Percentiles rank a stretch among this genome's conserved stretches.
Conservation (phyloP, 441 rosid species). For the Bocquillonia castaneifolia region DNA sequence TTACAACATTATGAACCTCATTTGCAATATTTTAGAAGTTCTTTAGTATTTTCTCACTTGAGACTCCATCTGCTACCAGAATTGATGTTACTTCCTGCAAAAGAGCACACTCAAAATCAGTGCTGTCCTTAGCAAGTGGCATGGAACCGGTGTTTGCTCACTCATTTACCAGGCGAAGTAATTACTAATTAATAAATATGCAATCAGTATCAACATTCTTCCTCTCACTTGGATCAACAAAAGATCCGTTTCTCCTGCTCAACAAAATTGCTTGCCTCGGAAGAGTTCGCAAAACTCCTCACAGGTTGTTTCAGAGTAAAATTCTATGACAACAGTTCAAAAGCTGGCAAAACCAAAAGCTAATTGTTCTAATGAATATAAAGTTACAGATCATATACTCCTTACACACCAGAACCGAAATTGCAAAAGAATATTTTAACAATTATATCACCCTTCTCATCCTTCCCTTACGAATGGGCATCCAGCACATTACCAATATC, state of each 20-base stretch:
- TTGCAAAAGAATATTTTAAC: too few relatives aligned
- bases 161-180: neutral
- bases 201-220: neutral
- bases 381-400: neutral
- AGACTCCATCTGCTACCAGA: conserved; percentile 69
- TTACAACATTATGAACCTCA: conserved; percentile 30
- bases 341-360: neutral
- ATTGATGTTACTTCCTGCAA: conserved; percentile 84
- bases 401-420: neutral
- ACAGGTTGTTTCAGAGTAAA: neutral
- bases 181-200: neutral
- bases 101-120: conserved; percentile 10
- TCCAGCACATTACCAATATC: too few relatives aligned
- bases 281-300: neutral
- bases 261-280: neutral
- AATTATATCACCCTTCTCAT: too few relatives aligned
- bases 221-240: neutral
- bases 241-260: neutral
- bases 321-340: neutral
- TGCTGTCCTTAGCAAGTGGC: neutral
- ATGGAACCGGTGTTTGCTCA: neutral
- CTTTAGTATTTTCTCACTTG: conserved; percentile 68
- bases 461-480: too few relatives aligned
- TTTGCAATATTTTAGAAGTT: conserved; percentile 52
- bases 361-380: neutral